Percentiles rank a stretch among this genome's conserved stretches.
Evolutionary conservation across 164 flowering plant genomes (phyloP).

Genomic region (Tetracentron sinense): DNA sequence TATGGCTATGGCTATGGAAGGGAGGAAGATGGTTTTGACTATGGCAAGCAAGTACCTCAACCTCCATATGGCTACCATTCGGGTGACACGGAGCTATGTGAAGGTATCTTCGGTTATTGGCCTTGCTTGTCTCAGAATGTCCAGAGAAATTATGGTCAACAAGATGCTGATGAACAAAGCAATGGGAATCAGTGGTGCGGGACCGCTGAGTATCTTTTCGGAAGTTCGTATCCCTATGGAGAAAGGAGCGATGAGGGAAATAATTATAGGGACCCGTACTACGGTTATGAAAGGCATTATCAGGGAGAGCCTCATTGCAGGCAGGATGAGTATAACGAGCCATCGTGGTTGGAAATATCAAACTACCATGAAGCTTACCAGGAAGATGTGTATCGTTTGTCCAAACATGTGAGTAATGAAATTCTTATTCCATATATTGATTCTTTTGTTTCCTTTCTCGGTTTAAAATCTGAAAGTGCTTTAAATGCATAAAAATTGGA

Average conservation of each 20-base stretch:
- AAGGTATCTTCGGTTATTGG: slow-evolving; percentile 52
- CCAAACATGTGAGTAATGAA: too few relatives aligned
- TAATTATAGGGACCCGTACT: slow-evolving; percentile 13
- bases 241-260: slow-evolving; percentile 21
- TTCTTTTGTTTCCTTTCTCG: too few relatives aligned
- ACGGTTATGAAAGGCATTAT: slow-evolving; percentile 24
- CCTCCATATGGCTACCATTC: slow-evolving; percentile 38
- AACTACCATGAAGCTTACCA: too few relatives aligned
- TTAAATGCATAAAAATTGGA: too few relatives aligned
- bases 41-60: slow-evolving; percentile 17
- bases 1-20: slow-evolving; percentile 11
- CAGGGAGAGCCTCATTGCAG: slow-evolving; percentile 8
- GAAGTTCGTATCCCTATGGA: slow-evolving; percentile 37
- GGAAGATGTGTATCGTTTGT: too few relatives aligned
- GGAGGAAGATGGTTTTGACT: slow-evolving; percentile 9
- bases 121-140: slow-evolving; percentile 38
- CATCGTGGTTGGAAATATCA: background rate
- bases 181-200: slow-evolving; percentile 30
- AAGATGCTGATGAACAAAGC: slow-evolving; percentile 15
- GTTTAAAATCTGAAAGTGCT: too few relatives aligned
- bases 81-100: slow-evolving; percentile 47
- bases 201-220: slow-evolving; percentile 65
- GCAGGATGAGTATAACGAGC: slow-evolving; percentile 14
- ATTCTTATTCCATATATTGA: too few relatives aligned
- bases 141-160: slow-evolving; percentile 2